Percentiles rank a stretch among this genome's conserved stretches.
Evolutionary conservation across 2,329 filamentous ascomycete species (phyloP).

Genomic region (Curvularia sp.): DNA sequence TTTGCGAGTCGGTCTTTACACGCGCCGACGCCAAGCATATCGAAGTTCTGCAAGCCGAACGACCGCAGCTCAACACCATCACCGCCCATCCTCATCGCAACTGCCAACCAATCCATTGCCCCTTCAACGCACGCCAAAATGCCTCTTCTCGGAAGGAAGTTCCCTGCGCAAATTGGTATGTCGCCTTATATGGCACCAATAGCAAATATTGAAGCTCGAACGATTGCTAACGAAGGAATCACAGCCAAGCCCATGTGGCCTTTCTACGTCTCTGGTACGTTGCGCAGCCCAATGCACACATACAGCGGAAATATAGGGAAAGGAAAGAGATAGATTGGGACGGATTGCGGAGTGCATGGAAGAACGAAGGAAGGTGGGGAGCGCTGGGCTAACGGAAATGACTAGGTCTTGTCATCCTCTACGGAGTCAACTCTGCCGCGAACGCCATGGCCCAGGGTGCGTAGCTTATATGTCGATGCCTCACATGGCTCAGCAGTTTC

Average conservation of each 20-base stretch:
- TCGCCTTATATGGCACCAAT: conserved; percentile 24
- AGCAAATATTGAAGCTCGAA: conserved; percentile 13
- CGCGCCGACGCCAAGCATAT: conserved; percentile 39
- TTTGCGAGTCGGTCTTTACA: conserved; percentile 34
- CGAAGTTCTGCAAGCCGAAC: conserved; percentile 33
- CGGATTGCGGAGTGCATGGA: conserved; percentile 13
- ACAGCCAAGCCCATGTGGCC: conserved; percentile 89
- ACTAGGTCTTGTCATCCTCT: conserved; percentile 82
- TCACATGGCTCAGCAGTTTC: not conserved
- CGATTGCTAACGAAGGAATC: conserved; percentile 42
- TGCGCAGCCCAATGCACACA: conserved; percentile 9
- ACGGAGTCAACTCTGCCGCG: conserved; percentile 87
- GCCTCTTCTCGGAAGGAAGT: conserved; percentile 61
- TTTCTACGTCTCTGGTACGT: conserved; percentile 94
- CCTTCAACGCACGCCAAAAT: conserved; percentile 47
- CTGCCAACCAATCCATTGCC: conserved; percentile 41
- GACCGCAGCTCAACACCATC: conserved; percentile 31
- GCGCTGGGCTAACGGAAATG: conserved; percentile 27
- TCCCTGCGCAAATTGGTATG: conserved; percentile 59
- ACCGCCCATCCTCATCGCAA: conserved; percentile 43
- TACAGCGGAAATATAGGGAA: not conserved
- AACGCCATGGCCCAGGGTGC: conserved; percentile 80
- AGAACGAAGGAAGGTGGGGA: not conserved
- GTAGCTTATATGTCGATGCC: conserved; percentile 43
- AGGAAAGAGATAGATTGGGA: conserved; percentile 14